These are phyloP conservation scores for Penicillium canariense DNA, from an alignment of 495 filamentous ascomycete species.

Conservation along the genomic window DNA sequence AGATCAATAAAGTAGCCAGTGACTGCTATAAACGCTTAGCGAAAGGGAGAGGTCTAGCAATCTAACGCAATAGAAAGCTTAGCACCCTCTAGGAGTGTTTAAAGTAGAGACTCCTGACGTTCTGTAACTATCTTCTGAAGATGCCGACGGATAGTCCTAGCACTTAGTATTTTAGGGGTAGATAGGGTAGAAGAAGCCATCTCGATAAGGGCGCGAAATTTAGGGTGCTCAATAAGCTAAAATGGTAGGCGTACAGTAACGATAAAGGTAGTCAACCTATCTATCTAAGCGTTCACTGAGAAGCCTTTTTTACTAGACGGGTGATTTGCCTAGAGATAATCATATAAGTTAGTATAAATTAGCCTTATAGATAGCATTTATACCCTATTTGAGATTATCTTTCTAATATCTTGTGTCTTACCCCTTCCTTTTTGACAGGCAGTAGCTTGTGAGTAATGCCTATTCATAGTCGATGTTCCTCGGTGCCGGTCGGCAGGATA, in stretches of 20 bases:
- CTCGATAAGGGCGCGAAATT: no score
- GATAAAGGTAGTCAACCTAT: conserved; percentile 14
- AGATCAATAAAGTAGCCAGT: conserved; percentile 21
- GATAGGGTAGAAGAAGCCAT: no score
- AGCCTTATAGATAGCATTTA: no score
- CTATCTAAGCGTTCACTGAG: not conserved
- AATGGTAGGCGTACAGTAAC: no score
- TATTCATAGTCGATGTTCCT: conserved; percentile 3
- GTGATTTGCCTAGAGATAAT: not conserved
- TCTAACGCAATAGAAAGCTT: no score
- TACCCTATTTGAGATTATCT: not conserved
- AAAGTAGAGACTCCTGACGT: no score
- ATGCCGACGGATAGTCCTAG: no score
- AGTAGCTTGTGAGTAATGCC: not conserved
- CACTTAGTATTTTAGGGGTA: no score
- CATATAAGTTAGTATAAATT: not conserved
- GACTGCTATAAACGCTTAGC: conserved; percentile 24
- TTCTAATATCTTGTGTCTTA: not conserved
- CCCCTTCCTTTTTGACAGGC: not conserved
- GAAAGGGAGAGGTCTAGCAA: no score
- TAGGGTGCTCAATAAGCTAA: no score
- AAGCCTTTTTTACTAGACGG: conserved; percentile 1
- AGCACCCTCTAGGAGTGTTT: no score
- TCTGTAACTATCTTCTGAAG: no score
- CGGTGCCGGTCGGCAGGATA: conserved; percentile 1